Percentiles rank a stretch among this genome's conserved stretches.
Conservation (phyloP, 1,284 basidiomycete species). For the Austroboletus novae-zelandiae region DNA sequence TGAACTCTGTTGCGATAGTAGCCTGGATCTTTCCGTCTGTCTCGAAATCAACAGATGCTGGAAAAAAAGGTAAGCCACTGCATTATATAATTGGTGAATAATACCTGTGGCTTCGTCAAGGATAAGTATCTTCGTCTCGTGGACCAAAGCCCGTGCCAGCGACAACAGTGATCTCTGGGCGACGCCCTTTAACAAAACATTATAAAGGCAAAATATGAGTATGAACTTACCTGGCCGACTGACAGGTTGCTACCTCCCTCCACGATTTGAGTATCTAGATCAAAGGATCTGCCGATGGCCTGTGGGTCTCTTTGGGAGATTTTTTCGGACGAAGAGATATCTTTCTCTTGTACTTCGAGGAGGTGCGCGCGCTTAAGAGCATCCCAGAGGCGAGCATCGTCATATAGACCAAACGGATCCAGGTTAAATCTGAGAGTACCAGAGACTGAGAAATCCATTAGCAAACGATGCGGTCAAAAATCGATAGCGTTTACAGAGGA, state of each 20-base stretch:
- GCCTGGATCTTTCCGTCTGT: conserved; percentile 84
- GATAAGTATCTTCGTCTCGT: conserved; percentile 73
- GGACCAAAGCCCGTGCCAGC: conserved; percentile 78
- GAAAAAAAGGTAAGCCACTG: conserved; percentile 5
- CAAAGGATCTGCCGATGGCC: conserved; percentile 54
- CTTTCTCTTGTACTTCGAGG: conserved; percentile 45
- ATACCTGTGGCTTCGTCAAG: conserved; percentile 72
- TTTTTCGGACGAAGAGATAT: not conserved
- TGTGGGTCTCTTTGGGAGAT: not conserved
- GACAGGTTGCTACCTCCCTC: conserved; percentile 85
- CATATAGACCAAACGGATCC: conserved; percentile 74
- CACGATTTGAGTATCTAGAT: conserved; percentile 77
- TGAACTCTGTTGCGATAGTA: conserved; percentile 83
- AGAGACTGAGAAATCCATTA: conserved; percentile 47
- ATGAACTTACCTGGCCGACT: conserved; percentile 43
- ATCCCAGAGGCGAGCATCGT: conserved; percentile 79
- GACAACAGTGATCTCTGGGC: conserved; percentile 73
- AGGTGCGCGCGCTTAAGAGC: conserved; percentile 79
- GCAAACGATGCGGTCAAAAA: not conserved
- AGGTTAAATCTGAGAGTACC: conserved; percentile 82
- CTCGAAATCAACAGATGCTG: conserved; percentile 77
- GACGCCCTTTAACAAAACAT: not conserved
- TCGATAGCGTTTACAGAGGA: conserved; percentile 16
- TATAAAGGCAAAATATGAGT: not conserved
- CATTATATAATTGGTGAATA: not conserved